A percentile compares a stretch with the other conserved stretches of the same genome.
Conservation (phyloP, 2,329 filamentous ascomycete genomes). For the Ceratocystiopsis sp. region DNA sequence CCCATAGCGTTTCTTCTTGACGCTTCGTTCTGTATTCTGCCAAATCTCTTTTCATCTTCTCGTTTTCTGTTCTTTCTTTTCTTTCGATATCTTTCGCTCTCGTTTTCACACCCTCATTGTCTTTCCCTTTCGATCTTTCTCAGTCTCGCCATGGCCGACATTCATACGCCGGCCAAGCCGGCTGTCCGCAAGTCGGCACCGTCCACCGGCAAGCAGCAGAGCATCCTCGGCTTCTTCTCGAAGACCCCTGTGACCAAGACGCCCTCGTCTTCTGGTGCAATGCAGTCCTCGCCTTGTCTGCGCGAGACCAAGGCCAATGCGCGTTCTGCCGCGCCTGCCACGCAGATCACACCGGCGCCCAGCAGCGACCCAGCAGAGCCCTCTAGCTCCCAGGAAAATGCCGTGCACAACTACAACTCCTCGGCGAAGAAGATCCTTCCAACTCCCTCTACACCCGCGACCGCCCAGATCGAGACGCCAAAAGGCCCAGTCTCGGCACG, state of each 20-base stretch:
- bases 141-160: conserved; percentile 13
- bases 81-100: neutral
- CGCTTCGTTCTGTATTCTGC: neutral
- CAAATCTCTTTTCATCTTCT: neutral
- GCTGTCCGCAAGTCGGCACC: conserved; percentile 24
- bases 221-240: conserved; percentile 66
- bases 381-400: conserved; percentile 51
- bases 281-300: conserved; percentile 20
- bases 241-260: conserved; percentile 28
- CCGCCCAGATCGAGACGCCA: conserved; percentile 18
- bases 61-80: neutral
- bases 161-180: conserved; percentile 21
- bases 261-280: conserved; percentile 5
- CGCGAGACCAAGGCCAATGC: conserved; percentile 31
- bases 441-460: conserved; percentile 11
- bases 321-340: conserved; percentile 18
- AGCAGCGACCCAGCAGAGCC: conserved; percentile 62
- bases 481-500: conserved; percentile 23
- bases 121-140: neutral
- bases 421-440: conserved; percentile 30
- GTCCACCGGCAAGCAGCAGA: conserved; percentile 44
- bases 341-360: conserved; percentile 51
- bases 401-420: conserved; percentile 29
- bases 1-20: no score
- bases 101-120: neutral